Evolutionary conservation across 306 rosid genomes (phyloP).

Genomic region (Vigna trinervia): DNA sequence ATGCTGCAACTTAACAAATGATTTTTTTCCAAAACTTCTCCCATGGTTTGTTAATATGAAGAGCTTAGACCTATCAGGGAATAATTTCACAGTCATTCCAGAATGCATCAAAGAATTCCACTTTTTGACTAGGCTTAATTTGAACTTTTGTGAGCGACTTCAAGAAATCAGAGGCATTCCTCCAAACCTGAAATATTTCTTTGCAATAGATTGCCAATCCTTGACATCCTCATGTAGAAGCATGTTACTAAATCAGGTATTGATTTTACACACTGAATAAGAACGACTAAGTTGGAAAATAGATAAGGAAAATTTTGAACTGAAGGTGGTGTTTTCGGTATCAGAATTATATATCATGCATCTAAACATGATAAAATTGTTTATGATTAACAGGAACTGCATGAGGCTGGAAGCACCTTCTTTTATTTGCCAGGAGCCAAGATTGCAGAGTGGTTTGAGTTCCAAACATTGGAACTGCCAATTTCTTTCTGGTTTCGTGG

Average conservation of each 20-base stretch:
- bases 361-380: neutral
- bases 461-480: neutral
- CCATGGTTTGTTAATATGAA: neutral
- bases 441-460: neutral
- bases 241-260: neutral
- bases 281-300: too few species aligned
- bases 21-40: neutral
- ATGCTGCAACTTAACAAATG: neutral
- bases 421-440: neutral
- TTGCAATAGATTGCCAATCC: neutral
- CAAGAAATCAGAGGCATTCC: neutral
- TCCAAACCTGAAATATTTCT: neutral
- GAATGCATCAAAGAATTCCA: neutral
- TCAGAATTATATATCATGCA: too few species aligned
- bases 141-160: neutral
- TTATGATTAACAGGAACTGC: neutral
- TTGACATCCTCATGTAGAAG: neutral
- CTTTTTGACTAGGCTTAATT: neutral
- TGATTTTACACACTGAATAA: neutral
- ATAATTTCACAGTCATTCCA: neutral
- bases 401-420: neutral
- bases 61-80: neutral
- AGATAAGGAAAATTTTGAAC: too few species aligned
- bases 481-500: neutral
- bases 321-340: too few species aligned